phyloP scores from a whole-genome alignment of 2,329 filamentous ascomycete genomes.

The Clonostachys byssicola region DNA sequence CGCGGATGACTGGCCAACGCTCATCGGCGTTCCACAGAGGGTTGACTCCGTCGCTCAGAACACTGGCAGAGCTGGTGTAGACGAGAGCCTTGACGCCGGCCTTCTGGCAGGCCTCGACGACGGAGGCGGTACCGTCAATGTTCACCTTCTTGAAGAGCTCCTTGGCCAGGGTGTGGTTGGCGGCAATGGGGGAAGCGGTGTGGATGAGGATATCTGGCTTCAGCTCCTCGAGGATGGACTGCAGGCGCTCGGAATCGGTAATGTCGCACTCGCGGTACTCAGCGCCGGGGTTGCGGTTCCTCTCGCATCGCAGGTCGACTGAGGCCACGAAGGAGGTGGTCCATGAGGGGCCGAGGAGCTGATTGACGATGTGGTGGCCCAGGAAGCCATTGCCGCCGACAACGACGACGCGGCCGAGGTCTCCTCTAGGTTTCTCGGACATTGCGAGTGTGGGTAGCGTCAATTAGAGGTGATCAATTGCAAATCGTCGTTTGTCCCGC shows the following conservation, averaged over 20 bases:
- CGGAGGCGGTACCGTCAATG: conserved; percentile 75
- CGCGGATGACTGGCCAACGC: conserved; percentile 70
- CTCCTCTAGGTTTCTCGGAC: conserved; percentile 12
- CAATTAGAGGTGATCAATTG: too few species aligned
- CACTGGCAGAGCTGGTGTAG: conserved; percentile 86
- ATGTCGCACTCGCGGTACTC: conserved; percentile 76
- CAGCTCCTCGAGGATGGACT: conserved; percentile 58
- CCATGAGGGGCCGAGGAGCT: conserved; percentile 52
- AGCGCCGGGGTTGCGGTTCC: conserved; percentile 58
- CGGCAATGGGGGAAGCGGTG: conserved; percentile 70
- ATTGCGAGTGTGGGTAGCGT: conserved; percentile 2
- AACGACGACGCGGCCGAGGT: conserved; percentile 68
- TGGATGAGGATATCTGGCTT: conserved; percentile 85
- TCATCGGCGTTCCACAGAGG: conserved; percentile 86
- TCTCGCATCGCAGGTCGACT: conserved; percentile 66
- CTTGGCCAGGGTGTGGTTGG: conserved; percentile 48
- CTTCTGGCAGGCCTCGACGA: conserved; percentile 69
- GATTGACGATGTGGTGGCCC: conserved; percentile 75
- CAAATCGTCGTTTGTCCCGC: too few species aligned
- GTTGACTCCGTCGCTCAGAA: conserved; percentile 75
- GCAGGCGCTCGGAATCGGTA: conserved; percentile 59
- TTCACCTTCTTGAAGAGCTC: conserved; percentile 77
- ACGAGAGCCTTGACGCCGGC: conserved; percentile 77
- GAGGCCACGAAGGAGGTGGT: conserved; percentile 56
- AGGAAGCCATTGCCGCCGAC: conserved; percentile 84